phyloP scores from a whole-genome alignment of 768 basidiomycete species.

The Lanmaoa rubissima region DNA sequence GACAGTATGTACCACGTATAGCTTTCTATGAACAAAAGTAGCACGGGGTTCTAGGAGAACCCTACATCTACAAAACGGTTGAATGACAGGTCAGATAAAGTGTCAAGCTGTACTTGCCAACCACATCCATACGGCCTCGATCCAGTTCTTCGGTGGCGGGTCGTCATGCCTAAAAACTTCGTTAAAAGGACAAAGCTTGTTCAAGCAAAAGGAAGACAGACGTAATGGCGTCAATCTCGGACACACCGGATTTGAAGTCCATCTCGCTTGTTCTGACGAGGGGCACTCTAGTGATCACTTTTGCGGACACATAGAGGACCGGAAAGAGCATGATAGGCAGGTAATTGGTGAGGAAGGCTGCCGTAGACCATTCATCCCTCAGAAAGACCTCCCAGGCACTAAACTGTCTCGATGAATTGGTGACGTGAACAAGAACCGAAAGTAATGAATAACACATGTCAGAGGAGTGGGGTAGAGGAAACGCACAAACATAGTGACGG shows the following conservation, averaged over 20 bases:
- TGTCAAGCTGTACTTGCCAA: slow-evolving; percentile 11
- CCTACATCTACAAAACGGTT: slow-evolving; percentile 12
- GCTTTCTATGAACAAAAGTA: not conserved
- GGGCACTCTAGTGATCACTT: slow-evolving; percentile 10
- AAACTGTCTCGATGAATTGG: slow-evolving; percentile 23
- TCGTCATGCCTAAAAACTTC: slow-evolving; percentile 13
- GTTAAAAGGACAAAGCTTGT: not conserved
- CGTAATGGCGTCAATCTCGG: slow-evolving; percentile 19
- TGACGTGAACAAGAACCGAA: not conserved
- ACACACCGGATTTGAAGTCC: slow-evolving; percentile 16
- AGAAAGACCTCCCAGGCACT: slow-evolving; percentile 39
- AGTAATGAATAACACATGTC: not conserved
- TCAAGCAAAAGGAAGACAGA: slow-evolving; percentile 5
- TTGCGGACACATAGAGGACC: slow-evolving; percentile 37
- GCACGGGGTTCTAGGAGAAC: not conserved
- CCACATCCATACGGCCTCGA: slow-evolving; percentile 20
- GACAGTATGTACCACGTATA: not conserved
- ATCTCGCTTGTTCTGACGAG: slow-evolving; percentile 18
- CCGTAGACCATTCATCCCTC: slow-evolving; percentile 34
- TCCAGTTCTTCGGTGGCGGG: slow-evolving; percentile 20
- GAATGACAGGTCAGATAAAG: not conserved
- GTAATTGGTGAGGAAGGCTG: slow-evolving; percentile 39
- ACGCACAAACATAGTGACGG: slow-evolving; percentile 36
- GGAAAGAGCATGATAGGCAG: slow-evolving; percentile 43
- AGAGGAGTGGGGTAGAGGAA: not conserved